Conservation (phyloP, 139 green algal genomes). For the Nannochloris sp. region DNA sequence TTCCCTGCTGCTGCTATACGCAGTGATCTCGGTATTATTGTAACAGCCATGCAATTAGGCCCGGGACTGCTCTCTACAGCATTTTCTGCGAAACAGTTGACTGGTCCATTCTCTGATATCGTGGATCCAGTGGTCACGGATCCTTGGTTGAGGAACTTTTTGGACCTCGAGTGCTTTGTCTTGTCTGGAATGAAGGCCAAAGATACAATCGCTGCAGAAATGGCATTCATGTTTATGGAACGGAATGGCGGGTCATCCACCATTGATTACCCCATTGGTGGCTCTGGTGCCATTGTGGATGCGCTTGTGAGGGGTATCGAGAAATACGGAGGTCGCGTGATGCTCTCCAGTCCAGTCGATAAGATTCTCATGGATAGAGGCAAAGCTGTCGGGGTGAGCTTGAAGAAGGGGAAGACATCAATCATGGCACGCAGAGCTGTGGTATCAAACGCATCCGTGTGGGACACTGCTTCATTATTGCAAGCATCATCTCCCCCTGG, state of each 20-base stretch:
- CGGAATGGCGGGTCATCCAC: conserved; percentile 37
- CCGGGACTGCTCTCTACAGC: conserved; percentile 50
- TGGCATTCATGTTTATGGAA: conserved; percentile 84
- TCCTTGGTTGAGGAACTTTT: conserved; percentile 81
- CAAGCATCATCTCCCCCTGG: conserved; percentile 42
- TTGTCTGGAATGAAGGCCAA: conserved; percentile 77
- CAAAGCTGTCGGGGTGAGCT: conserved; percentile 41
- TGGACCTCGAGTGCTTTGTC: conserved; percentile 93
- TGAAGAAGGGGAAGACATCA: neutral
- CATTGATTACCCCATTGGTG: conserved; percentile 87
- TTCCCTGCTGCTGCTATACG: conserved; percentile 79
- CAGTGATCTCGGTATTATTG: conserved; percentile 46
- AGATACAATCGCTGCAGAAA: conserved; percentile 88
- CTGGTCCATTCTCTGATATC: conserved; percentile 69
- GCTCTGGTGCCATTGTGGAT: conserved; percentile 70
- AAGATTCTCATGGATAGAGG: conserved; percentile 54
- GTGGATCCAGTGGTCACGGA: conserved; percentile 49
- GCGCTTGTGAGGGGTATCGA: conserved; percentile 77
- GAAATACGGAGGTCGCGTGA: conserved; percentile 73
- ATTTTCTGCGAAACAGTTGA: conserved; percentile 51
- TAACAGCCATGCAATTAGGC: conserved; percentile 70
- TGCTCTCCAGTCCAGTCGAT: conserved; percentile 75
- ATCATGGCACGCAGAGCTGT: conserved; percentile 52
- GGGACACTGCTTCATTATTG: conserved; percentile 76
- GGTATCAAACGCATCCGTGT: conserved; percentile 77